Evolutionary conservation across 2,329 filamentous ascomycete species (phyloP).

Genomic region (Rachicladosporium sp.): DNA sequence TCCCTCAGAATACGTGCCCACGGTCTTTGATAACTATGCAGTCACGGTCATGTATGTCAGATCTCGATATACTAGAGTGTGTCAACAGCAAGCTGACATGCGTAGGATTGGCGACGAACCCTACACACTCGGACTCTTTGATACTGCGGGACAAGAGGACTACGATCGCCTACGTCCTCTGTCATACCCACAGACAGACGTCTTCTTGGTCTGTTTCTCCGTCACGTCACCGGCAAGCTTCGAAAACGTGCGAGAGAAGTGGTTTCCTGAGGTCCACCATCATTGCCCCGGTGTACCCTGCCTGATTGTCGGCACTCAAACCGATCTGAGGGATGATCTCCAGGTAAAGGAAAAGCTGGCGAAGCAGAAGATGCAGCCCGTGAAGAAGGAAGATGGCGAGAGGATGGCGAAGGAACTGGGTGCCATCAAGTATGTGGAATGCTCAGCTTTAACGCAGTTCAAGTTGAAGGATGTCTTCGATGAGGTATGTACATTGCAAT

Average conservation of each 20-base stretch:
- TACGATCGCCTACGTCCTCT: slow-evolving; percentile 93
- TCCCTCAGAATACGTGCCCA: slow-evolving; percentile 98
- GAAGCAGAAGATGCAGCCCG: slow-evolving; percentile 93
- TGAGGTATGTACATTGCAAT: slow-evolving; percentile 50
- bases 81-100: neutral
- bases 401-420: slow-evolving; percentile 92
- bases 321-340: slow-evolving; percentile 82
- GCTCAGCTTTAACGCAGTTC: slow-evolving; percentile 93
- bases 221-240: slow-evolving; percentile 96
- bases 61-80: neutral
- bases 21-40: slow-evolving; percentile 98
- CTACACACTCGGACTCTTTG: slow-evolving; percentile 92
- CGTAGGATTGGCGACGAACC: slow-evolving; percentile 78
- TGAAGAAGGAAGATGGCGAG: slow-evolving; percentile 85
- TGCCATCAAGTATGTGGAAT: slow-evolving; percentile 97
- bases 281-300: slow-evolving; percentile 97
- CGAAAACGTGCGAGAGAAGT: slow-evolving; percentile 98
- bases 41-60: slow-evolving; percentile 96
- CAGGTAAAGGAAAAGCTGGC: slow-evolving; percentile 80
- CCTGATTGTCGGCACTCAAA: slow-evolving; percentile 94
- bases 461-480: slow-evolving; percentile 99
- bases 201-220: slow-evolving; percentile 97
- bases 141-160: slow-evolving; percentile 98
- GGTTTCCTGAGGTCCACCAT: slow-evolving; percentile 97
- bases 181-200: slow-evolving; percentile 96